Evolutionary conservation across 2,329 filamentous ascomycete species (phyloP), one percentile per base, ranked within the genome.

Genomic region (Escovopsis sp.): DNA sequence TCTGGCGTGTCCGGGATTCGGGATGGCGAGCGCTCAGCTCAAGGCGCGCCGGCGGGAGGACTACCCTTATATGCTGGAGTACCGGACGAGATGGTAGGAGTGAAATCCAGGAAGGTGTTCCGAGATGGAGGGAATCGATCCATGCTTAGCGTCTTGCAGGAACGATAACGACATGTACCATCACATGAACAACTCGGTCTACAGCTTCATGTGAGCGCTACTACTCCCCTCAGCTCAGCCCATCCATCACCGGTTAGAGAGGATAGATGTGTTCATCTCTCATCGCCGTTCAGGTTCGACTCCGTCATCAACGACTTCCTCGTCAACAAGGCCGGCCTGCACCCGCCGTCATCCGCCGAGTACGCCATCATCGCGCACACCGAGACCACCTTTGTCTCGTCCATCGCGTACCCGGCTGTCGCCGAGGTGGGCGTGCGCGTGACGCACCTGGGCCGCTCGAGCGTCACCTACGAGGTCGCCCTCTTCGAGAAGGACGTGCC

Each of bases 81-180:
- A 94, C 59, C 72, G 86, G 44, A 93, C 87, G 46, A 66, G 88
- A 76, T 94, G 88, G 87, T 87, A 15, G 15, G 15, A 15, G 15
- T 15, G 2, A 2, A 15, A 15, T 15, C 15, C 15, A 15, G 15
- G 15, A 15, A 15, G 15, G 15, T 15, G 15, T 15, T 15, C 15
- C 15, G 15, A 15, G 15, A 15, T 15, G 15, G 15, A 15, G 15
- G 15, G 15, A 15, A 15, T 15, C 15, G 15, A 15, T 15, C 15
- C 15, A 15, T 15, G 15, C 15, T 15, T 2, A 15, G 15, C 15
- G 15, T 15, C 15, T 15, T 43, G 19, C 44, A 88, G 85, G 85
- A 80, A 77, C 59, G 87, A 94, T 62, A 94, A 94, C 58, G 87
- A 94, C 65, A 91, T 93, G 84, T 94, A 91, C 61, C 73, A 85